A percentile compares a stretch with the other conserved stretches of the same genome.
Conservation (phyloP, 202 grass and related monocot species). For the Zoysia matrella region DNA sequence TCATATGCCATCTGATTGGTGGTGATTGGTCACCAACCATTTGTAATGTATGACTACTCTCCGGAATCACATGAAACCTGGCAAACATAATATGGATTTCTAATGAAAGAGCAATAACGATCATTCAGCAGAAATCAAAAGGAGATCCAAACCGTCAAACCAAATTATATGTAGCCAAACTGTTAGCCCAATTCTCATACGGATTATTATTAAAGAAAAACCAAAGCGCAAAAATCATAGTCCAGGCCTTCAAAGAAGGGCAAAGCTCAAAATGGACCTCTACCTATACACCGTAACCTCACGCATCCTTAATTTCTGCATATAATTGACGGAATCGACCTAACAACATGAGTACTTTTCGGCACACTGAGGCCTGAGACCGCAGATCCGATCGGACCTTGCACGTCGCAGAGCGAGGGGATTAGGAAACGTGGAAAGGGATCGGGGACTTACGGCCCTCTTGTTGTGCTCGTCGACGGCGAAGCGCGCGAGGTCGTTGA, state of each 20-base stretch:
- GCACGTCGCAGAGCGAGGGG: background rate
- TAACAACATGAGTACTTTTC: background rate
- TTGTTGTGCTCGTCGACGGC: constrained; percentile 80
- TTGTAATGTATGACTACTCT: background rate
- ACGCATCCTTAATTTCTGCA: background rate
- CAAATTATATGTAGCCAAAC: background rate
- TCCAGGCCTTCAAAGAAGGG: background rate
- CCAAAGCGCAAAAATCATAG: no score
- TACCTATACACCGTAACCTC: background rate
- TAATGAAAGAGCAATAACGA: background rate
- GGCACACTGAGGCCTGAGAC: background rate
- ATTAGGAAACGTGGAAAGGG: background rate
- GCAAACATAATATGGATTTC: background rate
- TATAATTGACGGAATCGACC: background rate
- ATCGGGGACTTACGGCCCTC: constrained; percentile 54
- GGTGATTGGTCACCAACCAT: no score
- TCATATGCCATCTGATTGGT: background rate
- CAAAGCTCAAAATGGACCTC: background rate
- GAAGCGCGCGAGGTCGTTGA: constrained; percentile 64
- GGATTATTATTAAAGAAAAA: no score
- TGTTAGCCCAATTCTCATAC: no score
- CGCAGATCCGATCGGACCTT: background rate
- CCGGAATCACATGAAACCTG: background rate
- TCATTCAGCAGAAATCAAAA: background rate
- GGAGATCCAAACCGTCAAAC: background rate